Evolutionary conservation across 1,139 yeast species (phyloP).

Genomic region (Yamadazyma taylorii): DNA sequence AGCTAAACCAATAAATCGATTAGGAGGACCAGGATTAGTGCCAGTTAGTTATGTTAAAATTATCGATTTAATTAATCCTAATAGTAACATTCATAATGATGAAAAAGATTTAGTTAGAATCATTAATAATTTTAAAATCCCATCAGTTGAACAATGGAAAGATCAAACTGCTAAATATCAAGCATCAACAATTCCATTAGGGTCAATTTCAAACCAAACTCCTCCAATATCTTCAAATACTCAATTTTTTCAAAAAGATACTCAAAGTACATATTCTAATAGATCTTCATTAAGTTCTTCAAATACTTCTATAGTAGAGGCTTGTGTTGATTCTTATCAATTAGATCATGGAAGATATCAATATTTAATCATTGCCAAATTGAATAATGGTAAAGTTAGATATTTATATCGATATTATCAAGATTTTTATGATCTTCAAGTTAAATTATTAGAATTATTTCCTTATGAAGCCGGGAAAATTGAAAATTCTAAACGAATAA

Average conservation of each 20-base stretch:
- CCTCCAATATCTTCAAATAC: slow-evolving; percentile 37
- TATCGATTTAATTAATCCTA: slow-evolving; percentile 62
- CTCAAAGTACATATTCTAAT: slow-evolving; percentile 20
- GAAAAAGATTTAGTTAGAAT: slow-evolving; percentile 32
- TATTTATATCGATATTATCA: slow-evolving; percentile 87
- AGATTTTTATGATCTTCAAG: slow-evolving; percentile 94
- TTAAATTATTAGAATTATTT: slow-evolving; percentile 75
- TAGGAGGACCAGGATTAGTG: slow-evolving; percentile 96
- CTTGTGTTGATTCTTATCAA: slow-evolving; percentile 78
- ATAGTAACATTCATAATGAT: slow-evolving; percentile 13
- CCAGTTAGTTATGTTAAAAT: slow-evolving; percentile 90
- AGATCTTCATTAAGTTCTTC: slow-evolving; percentile 37
- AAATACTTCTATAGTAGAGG: slow-evolving; percentile 48
- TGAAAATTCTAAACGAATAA: slow-evolving; percentile 66
- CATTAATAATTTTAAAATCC: slow-evolving; percentile 66
- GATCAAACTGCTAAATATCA: slow-evolving; percentile 86
- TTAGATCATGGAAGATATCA: slow-evolving; percentile 88
- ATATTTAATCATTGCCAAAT: slow-evolving; percentile 71
- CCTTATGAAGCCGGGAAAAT: slow-evolving; percentile 93
- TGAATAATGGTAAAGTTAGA: slow-evolving; percentile 69
- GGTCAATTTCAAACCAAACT: slow-evolving; percentile 38
- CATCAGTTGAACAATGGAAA: slow-evolving; percentile 96
- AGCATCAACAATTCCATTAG: slow-evolving; percentile 84
- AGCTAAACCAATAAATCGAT: slow-evolving; percentile 90
- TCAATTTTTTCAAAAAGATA: slow-evolving; percentile 38